These are phyloP conservation scores for Cymodocea nodosa DNA, from an alignment of 116 monocot species.

Conservation along the genomic window DNA sequence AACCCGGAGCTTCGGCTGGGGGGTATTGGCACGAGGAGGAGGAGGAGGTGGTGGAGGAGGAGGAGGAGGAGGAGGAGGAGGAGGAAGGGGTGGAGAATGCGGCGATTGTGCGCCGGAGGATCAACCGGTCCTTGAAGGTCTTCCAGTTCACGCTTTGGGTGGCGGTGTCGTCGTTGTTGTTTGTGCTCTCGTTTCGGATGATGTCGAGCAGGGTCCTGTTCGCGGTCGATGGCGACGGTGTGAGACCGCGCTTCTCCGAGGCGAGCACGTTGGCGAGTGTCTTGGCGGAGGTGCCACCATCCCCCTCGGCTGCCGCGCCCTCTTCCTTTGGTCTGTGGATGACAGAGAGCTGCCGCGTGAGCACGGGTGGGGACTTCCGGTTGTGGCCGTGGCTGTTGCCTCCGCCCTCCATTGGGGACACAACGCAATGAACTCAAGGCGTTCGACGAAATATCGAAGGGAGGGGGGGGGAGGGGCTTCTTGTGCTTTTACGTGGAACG, in stretches of 20 bases:
- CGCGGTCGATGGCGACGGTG: not conserved
- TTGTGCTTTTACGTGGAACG: too few species aligned
- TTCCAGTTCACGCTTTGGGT: slow-evolving; percentile 19
- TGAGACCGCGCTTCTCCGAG: slow-evolving; percentile 6
- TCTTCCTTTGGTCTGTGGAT: not conserved
- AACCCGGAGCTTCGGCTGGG: not conserved
- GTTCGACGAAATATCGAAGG: too few species aligned
- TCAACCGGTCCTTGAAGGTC: slow-evolving; percentile 25
- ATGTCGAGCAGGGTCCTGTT: slow-evolving; percentile 41
- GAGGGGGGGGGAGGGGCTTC: too few species aligned
- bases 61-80: not conserved
- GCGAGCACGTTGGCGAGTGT: slow-evolving; percentile 27
- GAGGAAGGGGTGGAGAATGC: not conserved
- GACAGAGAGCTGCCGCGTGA: slow-evolving; percentile 3
- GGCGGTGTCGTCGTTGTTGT: slow-evolving; percentile 9
- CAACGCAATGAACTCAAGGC: too few species aligned
- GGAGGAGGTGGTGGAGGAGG: not conserved
- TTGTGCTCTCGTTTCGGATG: slow-evolving; percentile 21
- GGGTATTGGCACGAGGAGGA: not conserved
- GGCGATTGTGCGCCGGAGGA: slow-evolving; percentile 8
- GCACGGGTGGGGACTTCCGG: not conserved
- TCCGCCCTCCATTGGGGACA: too few species aligned
- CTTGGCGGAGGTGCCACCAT: not conserved
- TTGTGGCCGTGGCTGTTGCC: too few species aligned
- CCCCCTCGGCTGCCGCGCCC: not conserved